Evolutionary conservation across 225 moss, liverwort and hornwort genomes (phyloP).

Genomic region (Takakia lepidozioides): DNA sequence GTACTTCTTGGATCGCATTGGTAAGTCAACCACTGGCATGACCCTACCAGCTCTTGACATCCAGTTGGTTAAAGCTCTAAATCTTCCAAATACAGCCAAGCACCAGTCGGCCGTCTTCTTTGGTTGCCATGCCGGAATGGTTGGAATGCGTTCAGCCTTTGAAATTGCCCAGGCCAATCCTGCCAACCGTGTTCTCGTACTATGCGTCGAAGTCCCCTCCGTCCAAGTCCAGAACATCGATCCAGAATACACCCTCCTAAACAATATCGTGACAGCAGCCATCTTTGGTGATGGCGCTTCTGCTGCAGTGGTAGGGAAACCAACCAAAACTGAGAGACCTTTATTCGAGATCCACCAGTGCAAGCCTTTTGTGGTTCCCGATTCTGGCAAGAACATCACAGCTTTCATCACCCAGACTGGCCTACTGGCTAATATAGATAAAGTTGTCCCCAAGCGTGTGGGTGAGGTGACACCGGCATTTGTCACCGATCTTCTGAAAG

Average conservation of each 20-base stretch:
- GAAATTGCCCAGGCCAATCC: constrained; percentile 16
- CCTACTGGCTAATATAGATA: constrained; percentile 19
- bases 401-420: constrained; percentile 17
- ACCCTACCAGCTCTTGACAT: constrained; percentile 14
- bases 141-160: constrained; percentile 13
- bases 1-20: constrained; percentile 17
- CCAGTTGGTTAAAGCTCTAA: constrained; percentile 8
- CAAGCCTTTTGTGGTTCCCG: constrained; percentile 12
- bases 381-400: constrained; percentile 8
- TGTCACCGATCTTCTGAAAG: constrained; percentile 6
- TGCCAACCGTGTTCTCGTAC: constrained; percentile 12
- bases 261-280: constrained; percentile 21
- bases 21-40: constrained; percentile 22
- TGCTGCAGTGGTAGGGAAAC: constrained; percentile 16
- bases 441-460: constrained; percentile 13
- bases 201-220: constrained; percentile 13
- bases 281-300: constrained; percentile 29
- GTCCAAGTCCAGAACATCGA: constrained; percentile 24
- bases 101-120: constrained; percentile 17
- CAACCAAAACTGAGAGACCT: background rate
- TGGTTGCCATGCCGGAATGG: constrained; percentile 21
- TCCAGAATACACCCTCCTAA: constrained; percentile 13
- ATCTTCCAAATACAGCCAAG: constrained; percentile 7
- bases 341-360: constrained; percentile 11
- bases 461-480: constrained; percentile 6